Evolutionary conservation across 306 rosid species (phyloP).

Genomic region (Vachellia pachyceras): DNA sequence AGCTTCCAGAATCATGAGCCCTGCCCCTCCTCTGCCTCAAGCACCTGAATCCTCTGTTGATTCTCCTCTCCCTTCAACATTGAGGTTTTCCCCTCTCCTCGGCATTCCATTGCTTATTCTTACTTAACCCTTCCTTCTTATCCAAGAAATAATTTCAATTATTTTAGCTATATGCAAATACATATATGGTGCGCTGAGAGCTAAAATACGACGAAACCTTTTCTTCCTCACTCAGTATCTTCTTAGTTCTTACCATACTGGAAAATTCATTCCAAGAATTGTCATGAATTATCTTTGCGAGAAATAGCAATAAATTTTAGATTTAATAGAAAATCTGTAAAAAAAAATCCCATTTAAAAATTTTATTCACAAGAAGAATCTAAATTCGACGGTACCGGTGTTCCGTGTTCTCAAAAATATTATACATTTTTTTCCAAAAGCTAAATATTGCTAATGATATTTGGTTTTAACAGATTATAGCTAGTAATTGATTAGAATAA

Average conservation of each 20-base stretch:
- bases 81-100: conserved; percentile 56
- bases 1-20: conserved; percentile 51
- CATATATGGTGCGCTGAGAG: not conserved
- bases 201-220: no score
- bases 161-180: not conserved
- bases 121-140: not conserved
- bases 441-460: no score
- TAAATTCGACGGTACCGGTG: no score
- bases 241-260: not conserved
- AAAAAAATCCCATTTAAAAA: no score
- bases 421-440: no score
- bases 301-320: not conserved
- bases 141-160: not conserved
- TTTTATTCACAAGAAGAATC: no score
- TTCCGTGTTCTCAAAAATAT: no score
- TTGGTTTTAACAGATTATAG: no score
- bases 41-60: conserved; percentile 41
- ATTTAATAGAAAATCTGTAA: no score
- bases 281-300: not conserved
- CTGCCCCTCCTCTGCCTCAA: conserved; percentile 56
- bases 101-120: not conserved
- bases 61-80: conserved; percentile 48
- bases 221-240: not conserved
- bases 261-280: not conserved
- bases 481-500: not conserved